Percentiles rank a stretch among this genome's conserved stretches.
Evolutionary conservation across 1,284 basidiomycete species (phyloP).

Genomic region (Marasmius tenuissimus): DNA sequence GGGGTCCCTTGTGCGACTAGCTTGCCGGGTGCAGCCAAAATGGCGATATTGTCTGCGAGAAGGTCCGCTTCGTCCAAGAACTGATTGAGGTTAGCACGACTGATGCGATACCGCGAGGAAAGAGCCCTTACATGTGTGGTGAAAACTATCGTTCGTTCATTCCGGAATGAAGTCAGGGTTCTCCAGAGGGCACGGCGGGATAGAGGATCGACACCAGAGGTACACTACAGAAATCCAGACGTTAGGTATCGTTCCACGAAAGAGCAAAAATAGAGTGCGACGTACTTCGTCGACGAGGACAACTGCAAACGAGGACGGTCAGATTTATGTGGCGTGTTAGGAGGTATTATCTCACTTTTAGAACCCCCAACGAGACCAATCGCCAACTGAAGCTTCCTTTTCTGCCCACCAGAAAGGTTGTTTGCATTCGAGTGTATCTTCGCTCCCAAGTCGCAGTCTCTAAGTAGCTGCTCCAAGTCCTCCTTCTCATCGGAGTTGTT

Average conservation of each 20-base stretch:
- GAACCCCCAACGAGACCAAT: constrained; percentile 77
- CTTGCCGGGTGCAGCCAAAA: constrained; percentile 75
- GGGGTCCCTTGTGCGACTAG: constrained; percentile 74
- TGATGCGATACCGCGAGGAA: constrained; percentile 8
- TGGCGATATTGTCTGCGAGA: constrained; percentile 73
- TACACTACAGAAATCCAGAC: constrained; percentile 43
- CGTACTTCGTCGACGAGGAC: constrained; percentile 68
- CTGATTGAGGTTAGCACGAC: constrained; percentile 26
- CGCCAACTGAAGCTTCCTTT: constrained; percentile 79
- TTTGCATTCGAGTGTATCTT: constrained; percentile 68
- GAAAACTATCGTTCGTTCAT: constrained; percentile 64
- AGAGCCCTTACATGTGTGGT: constrained; percentile 59
- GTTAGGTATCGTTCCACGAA: not conserved
- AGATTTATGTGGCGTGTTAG: constrained; percentile 1
- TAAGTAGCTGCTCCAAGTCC: constrained; percentile 61
- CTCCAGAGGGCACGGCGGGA: constrained; percentile 79
- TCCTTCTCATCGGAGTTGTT: constrained; percentile 42
- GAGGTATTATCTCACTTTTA: constrained; percentile 42
- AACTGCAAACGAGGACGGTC: constrained; percentile 37
- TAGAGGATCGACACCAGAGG: constrained; percentile 79
- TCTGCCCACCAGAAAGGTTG: constrained; percentile 78
- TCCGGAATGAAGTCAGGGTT: constrained; percentile 64
- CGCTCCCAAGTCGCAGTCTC: constrained; percentile 68
- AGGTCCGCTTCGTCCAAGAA: constrained; percentile 83
- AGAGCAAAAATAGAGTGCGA: not conserved